Evolutionary conservation across 352 stramenopile species (phyloP).

Genomic region (Globisporangium acanthophoron): DNA sequence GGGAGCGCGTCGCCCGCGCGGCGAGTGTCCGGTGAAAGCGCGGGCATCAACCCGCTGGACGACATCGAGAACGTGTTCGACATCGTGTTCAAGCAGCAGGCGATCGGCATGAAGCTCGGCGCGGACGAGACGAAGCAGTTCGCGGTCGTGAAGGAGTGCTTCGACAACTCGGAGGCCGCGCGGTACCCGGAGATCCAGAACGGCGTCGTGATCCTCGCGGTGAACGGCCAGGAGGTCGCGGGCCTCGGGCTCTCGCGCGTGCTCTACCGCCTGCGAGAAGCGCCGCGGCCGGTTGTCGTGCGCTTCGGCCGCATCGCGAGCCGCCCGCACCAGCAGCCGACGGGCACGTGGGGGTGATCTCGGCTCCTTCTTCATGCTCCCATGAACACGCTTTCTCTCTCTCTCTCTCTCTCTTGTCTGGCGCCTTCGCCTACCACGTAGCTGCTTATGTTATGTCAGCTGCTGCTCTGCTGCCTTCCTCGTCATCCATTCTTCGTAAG

Average conservation of each 20-base stretch:
- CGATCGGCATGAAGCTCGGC: conserved; percentile 79
- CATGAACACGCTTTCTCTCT: too few species aligned
- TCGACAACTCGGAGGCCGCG: conserved; percentile 66
- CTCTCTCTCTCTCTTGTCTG: too few species aligned
- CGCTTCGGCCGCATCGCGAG: conserved; percentile 66
- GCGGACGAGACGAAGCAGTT: conserved; percentile 66
- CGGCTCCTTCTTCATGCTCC: too few species aligned
- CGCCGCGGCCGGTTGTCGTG: conserved; percentile 72
- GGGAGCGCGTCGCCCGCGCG: conserved; percentile 21
- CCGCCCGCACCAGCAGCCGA: conserved; percentile 23
- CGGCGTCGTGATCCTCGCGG: conserved; percentile 73
- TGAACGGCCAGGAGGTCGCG: conserved; percentile 75
- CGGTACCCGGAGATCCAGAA: conserved; percentile 75
- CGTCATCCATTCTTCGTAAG: not conserved
- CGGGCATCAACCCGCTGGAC: conserved; percentile 27
- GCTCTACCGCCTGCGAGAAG: conserved; percentile 70
- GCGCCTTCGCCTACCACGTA: too few species aligned
- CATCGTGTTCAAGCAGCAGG: conserved; percentile 83
- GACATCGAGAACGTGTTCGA: conserved; percentile 78
- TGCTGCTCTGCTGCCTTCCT: not conserved
- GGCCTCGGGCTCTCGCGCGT: conserved; percentile 68
- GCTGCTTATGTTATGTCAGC: too few species aligned
- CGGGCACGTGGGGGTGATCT: conserved; percentile 32
- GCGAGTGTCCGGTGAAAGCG: not conserved
- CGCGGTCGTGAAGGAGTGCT: conserved; percentile 78